Conservation (phyloP, 306 rosid genomes). For the Vigna hirtella region DNA sequence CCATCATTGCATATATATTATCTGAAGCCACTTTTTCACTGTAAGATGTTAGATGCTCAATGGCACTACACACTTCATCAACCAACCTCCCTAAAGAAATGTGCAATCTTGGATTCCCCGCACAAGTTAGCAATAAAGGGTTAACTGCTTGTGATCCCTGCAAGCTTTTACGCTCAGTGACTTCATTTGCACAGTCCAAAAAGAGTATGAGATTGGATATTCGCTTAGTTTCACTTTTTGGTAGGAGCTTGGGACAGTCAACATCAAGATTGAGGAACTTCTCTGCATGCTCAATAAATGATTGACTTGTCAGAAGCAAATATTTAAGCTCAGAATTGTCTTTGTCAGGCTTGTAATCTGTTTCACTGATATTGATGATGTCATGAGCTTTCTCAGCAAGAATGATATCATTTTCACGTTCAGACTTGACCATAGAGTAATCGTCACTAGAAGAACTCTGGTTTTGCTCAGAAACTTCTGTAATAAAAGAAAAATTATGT, state of each 20-base stretch:
- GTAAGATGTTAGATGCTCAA: conserved; percentile 57
- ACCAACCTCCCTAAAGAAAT: conserved; percentile 62
- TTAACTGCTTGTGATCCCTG: conserved; percentile 50
- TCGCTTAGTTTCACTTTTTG: conserved; percentile 38
- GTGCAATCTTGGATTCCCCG: conserved; percentile 50
- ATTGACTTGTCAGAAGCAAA: conserved; percentile 67
- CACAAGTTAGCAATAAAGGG: conserved; percentile 52
- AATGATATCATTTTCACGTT: conserved; percentile 41
- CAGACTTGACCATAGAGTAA: conserved; percentile 40
- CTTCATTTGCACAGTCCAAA: conserved; percentile 78
- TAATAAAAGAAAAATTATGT: conserved; percentile 38
- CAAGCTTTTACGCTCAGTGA: conserved; percentile 57
- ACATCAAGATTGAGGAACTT: conserved; percentile 62
- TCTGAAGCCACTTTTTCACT: conserved; percentile 53
- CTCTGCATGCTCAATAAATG: conserved; percentile 68
- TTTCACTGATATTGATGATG: conserved; percentile 23
- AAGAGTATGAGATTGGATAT: conserved; percentile 48
- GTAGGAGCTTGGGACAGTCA: conserved; percentile 50
- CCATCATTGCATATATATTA: conserved; percentile 61
- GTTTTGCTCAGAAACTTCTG: conserved; percentile 54
- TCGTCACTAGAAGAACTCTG: conserved; percentile 47
- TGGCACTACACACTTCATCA: conserved; percentile 58
- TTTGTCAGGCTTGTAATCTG: conserved; percentile 25
- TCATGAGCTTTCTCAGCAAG: conserved; percentile 46
- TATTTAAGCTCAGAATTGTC: conserved; percentile 47